Evolutionary conservation across 208 protist genomes (phyloP).

Genomic region (Angomonas ambiguus): DNA sequence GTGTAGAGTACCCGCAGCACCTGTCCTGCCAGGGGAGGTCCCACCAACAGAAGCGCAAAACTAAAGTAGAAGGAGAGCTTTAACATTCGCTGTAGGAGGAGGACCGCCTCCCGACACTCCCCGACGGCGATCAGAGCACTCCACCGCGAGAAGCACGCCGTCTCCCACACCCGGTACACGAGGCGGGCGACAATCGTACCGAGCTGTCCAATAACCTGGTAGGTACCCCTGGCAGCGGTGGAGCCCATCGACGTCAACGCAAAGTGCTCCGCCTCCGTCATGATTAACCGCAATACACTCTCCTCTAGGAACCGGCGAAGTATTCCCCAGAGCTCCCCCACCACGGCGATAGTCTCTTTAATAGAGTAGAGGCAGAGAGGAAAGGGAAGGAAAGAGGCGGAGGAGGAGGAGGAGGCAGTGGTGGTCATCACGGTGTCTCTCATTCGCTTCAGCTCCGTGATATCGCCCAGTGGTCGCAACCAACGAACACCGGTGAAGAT

Average conservation of each 20-base stretch:
- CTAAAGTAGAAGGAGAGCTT: constrained; percentile 68
- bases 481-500: constrained; percentile 22
- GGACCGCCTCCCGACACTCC: constrained; percentile 19
- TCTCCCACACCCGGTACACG: constrained; percentile 91
- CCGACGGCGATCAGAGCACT: constrained; percentile 49
- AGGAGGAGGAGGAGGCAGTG: constrained; percentile 7
- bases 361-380: constrained; percentile 25
- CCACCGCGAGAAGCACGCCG: constrained; percentile 77
- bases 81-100: constrained; percentile 70
- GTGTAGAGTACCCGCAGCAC: constrained; percentile 77
- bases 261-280: constrained; percentile 87
- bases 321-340: constrained; percentile 23
- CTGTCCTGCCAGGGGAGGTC: constrained; percentile 44
- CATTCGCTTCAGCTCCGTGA: constrained; percentile 21
- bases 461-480: constrained; percentile 23
- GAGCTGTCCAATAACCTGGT: constrained; percentile 80
- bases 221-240: constrained; percentile 74
- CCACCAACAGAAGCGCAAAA: constrained; percentile 61
- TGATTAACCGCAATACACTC: constrained; percentile 74
- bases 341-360: neutral
- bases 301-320: constrained; percentile 67
- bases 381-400: constrained; percentile 26
- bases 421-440: constrained; percentile 18
- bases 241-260: constrained; percentile 63
- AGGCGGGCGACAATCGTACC: constrained; percentile 84